Conservation (phyloP, 2,329 filamentous ascomycete species). For the Periconia sp. region DNA sequence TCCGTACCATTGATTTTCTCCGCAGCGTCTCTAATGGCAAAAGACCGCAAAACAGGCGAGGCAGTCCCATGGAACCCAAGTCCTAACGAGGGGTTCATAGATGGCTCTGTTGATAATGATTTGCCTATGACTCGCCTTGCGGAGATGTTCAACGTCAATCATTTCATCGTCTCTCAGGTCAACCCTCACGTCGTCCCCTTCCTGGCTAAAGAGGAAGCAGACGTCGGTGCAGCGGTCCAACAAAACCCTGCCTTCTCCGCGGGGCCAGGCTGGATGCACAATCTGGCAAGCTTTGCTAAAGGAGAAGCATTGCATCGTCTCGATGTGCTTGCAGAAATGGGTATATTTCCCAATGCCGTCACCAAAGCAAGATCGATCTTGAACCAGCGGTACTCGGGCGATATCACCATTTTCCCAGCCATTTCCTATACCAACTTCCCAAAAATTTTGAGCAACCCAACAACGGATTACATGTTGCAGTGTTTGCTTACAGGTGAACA, state of each 20-base stretch:
- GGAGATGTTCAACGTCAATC: constrained; percentile 98
- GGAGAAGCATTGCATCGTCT: constrained; percentile 82
- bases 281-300: constrained; percentile 74
- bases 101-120: constrained; percentile 94
- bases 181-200: constrained; percentile 95
- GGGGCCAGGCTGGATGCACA: constrained; percentile 66
- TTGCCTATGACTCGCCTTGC: constrained; percentile 87
- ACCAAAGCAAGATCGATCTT: constrained; percentile 82
- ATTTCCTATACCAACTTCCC: constrained; percentile 77
- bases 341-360: constrained; percentile 77
- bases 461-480: constrained; percentile 81
- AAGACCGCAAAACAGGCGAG: constrained; percentile 80
- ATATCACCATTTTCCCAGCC: constrained; percentile 91
- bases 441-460: constrained; percentile 82
- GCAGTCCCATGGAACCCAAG: constrained; percentile 85
- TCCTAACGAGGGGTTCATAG: constrained; percentile 80
- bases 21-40: constrained; percentile 78
- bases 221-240: constrained; percentile 45
- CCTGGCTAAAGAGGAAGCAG: constrained; percentile 73
- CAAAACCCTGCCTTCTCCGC: constrained; percentile 45
- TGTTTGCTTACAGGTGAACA: constrained; percentile 79
- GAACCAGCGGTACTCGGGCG: constrained; percentile 89
- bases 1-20: constrained; percentile 89
- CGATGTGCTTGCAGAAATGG: constrained; percentile 79
- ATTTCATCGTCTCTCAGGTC: constrained; percentile 96